Percentiles rank a stretch among this genome's conserved stretches.
phyloP scores from a whole-genome alignment of 441 rosid genomes.

The Cnidoscolus chayamansa region DNA sequence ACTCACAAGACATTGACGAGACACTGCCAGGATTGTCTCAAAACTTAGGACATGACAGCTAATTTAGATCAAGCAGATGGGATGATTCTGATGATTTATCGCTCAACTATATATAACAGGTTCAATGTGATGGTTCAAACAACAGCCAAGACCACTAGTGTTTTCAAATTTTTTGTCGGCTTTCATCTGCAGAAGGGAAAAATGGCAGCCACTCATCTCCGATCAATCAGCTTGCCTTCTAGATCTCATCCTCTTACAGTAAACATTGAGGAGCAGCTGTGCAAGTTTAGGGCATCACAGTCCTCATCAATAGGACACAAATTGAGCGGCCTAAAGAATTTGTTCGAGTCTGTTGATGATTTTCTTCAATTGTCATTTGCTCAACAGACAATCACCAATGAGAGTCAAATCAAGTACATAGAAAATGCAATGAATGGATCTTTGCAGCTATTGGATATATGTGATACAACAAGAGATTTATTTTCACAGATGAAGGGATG shows the following conservation, averaged over 20 bases:
- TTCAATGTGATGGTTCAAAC: not conserved
- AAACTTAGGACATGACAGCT: constrained; percentile 8
- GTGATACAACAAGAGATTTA: constrained; percentile 1
- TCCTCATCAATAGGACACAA: not conserved
- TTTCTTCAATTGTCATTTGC: constrained; percentile 1
- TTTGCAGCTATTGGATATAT: constrained; percentile 3
- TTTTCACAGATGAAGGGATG: constrained; percentile 4
- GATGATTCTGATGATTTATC: not conserved
- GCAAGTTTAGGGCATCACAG: not conserved
- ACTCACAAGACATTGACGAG: not conserved
- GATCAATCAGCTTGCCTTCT: constrained; percentile 6
- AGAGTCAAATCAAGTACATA: not conserved
- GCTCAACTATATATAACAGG: not conserved
- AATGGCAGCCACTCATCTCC: constrained; percentile 11
- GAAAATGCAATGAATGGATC: constrained; percentile 4
- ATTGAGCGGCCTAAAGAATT: not conserved
- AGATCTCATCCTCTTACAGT: constrained; percentile 11
- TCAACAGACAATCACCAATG: not conserved
- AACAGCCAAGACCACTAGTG: not conserved
- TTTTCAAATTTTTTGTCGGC: not conserved
- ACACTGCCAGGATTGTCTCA: not conserved
- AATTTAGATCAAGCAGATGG: not conserved
- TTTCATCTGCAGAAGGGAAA: not conserved
- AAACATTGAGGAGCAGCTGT: not conserved
- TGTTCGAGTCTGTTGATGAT: constrained; percentile 3